These are phyloP conservation scores for Cronartium ribicola DNA, from an alignment of 1,284 basidiomycete species.

Conservation along the genomic window DNA sequence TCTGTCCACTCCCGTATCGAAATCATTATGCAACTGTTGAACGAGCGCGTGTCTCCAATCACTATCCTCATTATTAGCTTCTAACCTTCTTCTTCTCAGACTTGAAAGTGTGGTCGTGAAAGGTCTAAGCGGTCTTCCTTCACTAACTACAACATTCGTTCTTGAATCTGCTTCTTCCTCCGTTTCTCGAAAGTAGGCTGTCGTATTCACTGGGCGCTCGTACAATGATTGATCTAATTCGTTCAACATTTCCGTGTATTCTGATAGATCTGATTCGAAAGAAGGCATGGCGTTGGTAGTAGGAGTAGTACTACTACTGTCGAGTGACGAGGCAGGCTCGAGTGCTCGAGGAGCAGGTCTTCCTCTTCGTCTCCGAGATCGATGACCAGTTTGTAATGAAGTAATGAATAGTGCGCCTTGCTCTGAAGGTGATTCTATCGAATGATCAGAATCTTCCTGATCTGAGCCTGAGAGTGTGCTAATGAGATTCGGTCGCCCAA, in stretches of 20 bases:
- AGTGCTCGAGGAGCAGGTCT: not conserved
- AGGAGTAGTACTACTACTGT: not conserved
- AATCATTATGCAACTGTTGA: slow-evolving; percentile 15
- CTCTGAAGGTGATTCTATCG: not conserved
- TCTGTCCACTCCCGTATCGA: slow-evolving; percentile 1
- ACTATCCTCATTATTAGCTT: not conserved
- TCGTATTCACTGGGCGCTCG: not conserved
- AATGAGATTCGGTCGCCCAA: not conserved
- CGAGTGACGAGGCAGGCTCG: not conserved
- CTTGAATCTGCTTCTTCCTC: not conserved
- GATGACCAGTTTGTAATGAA: slow-evolving; percentile 3
- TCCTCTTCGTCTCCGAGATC: not conserved
- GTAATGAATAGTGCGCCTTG: not conserved
- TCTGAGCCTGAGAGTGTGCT: not conserved
- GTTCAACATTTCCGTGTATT: not conserved
- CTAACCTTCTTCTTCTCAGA: not conserved
- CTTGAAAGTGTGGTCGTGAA: not conserved
- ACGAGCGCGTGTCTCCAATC: slow-evolving; percentile 18
- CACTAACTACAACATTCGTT: not conserved
- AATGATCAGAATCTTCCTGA: not conserved
- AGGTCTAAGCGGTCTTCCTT: not conserved
- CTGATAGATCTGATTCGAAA: not conserved
- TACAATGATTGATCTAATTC: not conserved
- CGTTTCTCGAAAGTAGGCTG: not conserved
- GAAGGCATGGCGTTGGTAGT: not conserved